Percentiles rank a stretch among this genome's conserved stretches.
Evolutionary conservation across 805 yeast genomes (phyloP).

Genomic region (Yarrowia sp.): DNA sequence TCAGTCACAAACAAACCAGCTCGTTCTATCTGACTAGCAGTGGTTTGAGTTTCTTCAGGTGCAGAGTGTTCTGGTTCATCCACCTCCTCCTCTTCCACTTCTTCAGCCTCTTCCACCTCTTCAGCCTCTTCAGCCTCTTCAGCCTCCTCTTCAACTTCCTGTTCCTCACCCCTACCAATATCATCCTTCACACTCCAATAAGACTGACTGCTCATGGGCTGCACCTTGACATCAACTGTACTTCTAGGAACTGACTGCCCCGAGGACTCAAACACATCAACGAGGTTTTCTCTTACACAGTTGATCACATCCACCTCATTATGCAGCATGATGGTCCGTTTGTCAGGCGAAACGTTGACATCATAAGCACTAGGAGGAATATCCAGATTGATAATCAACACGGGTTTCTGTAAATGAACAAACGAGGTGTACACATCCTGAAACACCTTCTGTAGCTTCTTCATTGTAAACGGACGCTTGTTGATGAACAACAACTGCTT

Average conservation of each 20-base stretch:
- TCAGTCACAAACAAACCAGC: conserved; percentile 11
- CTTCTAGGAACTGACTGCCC: conserved; percentile 52
- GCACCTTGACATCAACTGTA: conserved; percentile 9
- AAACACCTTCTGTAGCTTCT: conserved; percentile 61
- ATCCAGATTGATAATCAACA: conserved; percentile 65
- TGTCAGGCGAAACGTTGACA: conserved; percentile 91
- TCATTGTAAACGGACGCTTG: conserved; percentile 71
- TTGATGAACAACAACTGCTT: conserved; percentile 80
- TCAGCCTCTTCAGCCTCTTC: not conserved
- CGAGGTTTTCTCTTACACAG: conserved; percentile 59
- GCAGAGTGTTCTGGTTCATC: not conserved
- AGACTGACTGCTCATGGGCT: conserved; percentile 27
- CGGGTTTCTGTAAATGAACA: conserved; percentile 78
- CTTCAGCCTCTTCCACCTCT: not conserved
- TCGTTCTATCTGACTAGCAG: not conserved
- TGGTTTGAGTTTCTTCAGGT: not conserved
- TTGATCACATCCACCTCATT: conserved; percentile 68
- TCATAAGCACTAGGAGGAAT: conserved; percentile 62
- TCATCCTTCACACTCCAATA: conserved; percentile 5
- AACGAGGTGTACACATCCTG: conserved; percentile 77
- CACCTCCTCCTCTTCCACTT: no score
- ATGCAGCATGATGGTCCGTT: conserved; percentile 72
- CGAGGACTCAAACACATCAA: conserved; percentile 55
- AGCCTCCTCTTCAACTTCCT: not conserved
- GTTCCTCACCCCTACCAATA: not conserved